Evolutionary conservation across 1,139 yeast species (phyloP).

Genomic region (Kluyveromyces sp.): DNA sequence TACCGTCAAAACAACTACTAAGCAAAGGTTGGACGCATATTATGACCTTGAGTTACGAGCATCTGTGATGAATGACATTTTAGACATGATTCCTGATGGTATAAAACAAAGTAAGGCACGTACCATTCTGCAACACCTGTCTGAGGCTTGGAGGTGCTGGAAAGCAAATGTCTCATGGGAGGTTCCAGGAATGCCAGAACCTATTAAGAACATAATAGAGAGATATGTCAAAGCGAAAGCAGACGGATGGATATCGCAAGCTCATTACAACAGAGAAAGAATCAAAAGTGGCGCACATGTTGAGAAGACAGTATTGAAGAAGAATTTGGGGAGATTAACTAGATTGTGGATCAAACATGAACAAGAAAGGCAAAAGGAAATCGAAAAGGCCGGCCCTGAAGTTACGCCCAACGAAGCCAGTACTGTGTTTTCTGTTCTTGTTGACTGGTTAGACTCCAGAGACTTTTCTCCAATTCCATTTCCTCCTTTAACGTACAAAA

Average conservation of each 20-base stretch:
- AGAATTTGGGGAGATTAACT: conserved; percentile 85
- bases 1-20: conserved; percentile 87
- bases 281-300: conserved; percentile 83
- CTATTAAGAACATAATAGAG: conserved; percentile 77
- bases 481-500: conserved; percentile 88
- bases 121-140: conserved; percentile 83
- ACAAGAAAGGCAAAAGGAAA: conserved; percentile 77
- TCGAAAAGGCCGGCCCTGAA: conserved; percentile 83
- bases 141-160: conserved; percentile 99
- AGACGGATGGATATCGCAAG: conserved; percentile 92
- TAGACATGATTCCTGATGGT: conserved; percentile 97
- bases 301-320: conserved; percentile 89
- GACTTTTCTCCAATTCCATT: conserved; percentile 85
- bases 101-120: conserved; percentile 81
- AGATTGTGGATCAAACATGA: conserved; percentile 89
- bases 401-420: conserved; percentile 86
- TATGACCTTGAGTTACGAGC: conserved; percentile 91
- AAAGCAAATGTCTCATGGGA: conserved; percentile 98
- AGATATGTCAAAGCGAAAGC: conserved; percentile 92
- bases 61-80: conserved; percentile 89
- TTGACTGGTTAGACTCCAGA: conserved; percentile 85
- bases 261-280: conserved; percentile 86
- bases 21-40: conserved; percentile 91
- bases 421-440: conserved; percentile 77
- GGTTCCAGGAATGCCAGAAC: conserved; percentile 93